phyloP scores from a whole-genome alignment of 2,329 filamentous ascomycete species.

The Fusarium virguliforme region DNA sequence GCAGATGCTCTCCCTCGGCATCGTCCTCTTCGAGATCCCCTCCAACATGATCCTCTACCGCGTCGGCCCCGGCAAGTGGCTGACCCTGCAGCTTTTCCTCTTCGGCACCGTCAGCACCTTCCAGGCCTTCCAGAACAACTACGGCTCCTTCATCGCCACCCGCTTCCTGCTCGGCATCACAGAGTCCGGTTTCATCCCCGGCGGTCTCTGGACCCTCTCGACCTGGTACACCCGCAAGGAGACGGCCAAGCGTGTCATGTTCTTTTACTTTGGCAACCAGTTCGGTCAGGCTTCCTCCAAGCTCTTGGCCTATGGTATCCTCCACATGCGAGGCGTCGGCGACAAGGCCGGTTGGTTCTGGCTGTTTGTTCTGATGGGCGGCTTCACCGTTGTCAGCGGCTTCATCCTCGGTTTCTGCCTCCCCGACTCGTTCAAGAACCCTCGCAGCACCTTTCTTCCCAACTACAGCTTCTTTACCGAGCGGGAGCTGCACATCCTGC shows the following conservation, averaged over 20 bases:
- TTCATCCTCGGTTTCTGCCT: conserved; percentile 61
- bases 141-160: conserved; percentile 65
- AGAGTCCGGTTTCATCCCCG: conserved; percentile 71
- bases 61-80: conserved; percentile 65
- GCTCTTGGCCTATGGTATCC: conserved; percentile 63
- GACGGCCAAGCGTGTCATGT: conserved; percentile 66
- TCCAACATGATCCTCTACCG: conserved; percentile 57
- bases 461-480: conserved; percentile 56
- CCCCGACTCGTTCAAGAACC: conserved; percentile 63
- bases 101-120: conserved; percentile 70
- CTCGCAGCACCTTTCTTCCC: conserved; percentile 61
- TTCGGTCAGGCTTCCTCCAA: conserved; percentile 60
- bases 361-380: conserved; percentile 69
- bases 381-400: conserved; percentile 65
- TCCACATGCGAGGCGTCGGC: conserved; percentile 65
- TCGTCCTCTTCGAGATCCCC: conserved; percentile 63
- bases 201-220: conserved; percentile 66
- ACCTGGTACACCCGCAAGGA: conserved; percentile 71
- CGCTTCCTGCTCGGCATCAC: conserved; percentile 68
- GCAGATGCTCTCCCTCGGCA: conserved; percentile 66
- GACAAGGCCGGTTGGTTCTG: conserved; percentile 71
- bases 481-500: conserved; percentile 61
- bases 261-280: conserved; percentile 72
- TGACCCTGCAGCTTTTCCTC: conserved; percentile 68
- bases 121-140: conserved; percentile 67